These are phyloP conservation scores for Argentina anserina DNA, from an alignment of 306 rosid species.

Conservation along the genomic window DNA sequence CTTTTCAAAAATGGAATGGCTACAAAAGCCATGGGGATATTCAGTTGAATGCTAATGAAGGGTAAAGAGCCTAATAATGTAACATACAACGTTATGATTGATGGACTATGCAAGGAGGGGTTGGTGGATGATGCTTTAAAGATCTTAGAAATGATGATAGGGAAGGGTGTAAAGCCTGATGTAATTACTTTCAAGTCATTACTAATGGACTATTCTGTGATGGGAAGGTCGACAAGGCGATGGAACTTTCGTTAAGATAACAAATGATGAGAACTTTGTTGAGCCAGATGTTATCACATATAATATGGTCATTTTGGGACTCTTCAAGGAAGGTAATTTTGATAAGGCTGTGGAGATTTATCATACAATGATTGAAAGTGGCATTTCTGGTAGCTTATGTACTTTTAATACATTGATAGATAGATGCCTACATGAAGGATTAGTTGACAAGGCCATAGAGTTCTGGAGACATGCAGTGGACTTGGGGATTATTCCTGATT, in stretches of 20 bases:
- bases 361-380: slow-evolving; percentile 54
- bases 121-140: slow-evolving; percentile 45
- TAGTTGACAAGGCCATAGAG: slow-evolving; percentile 41
- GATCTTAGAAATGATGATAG: slow-evolving; percentile 53
- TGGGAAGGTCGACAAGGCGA: slow-evolving; percentile 61
- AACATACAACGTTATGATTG: slow-evolving; percentile 63
- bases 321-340: slow-evolving; percentile 52
- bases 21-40: slow-evolving; percentile 43
- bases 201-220: slow-evolving; percentile 46
- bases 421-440: slow-evolving; percentile 47
- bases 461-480: slow-evolving; percentile 52
- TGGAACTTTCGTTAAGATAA: slow-evolving; percentile 42
- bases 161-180: slow-evolving; percentile 70
- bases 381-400: slow-evolving; percentile 43
- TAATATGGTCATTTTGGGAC: slow-evolving; percentile 56
- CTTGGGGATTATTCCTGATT: slow-evolving; percentile 48
- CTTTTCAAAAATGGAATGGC: slow-evolving; percentile 67
- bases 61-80: slow-evolving; percentile 60
- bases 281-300: slow-evolving; percentile 52
- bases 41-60: slow-evolving; percentile 53
- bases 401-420: slow-evolving; percentile 62
- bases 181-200: slow-evolving; percentile 61
- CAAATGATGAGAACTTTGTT: slow-evolving; percentile 38
- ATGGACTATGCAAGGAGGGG: slow-evolving; percentile 76
- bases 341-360: slow-evolving; percentile 42